Base-by-base conservation (phyloP, 1,139 yeast genomes). In the Sugiyamaella paludigena region DNA sequence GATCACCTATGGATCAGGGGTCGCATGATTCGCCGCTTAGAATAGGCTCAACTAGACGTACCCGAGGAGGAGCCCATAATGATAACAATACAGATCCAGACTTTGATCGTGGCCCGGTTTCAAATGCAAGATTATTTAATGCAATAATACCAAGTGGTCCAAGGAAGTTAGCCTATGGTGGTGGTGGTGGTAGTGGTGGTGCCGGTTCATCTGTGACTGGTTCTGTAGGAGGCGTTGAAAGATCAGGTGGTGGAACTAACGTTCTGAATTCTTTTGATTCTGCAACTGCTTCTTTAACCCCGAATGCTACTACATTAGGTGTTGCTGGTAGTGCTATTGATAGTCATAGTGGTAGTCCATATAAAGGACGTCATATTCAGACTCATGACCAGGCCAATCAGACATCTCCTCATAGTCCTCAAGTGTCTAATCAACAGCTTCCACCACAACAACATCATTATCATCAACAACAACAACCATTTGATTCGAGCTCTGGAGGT, bases 91-190 rank as follows among this genome's bases (percentile, higher is more conserved):
- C 46, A n/a, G 55, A 52, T 37, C 53, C 55, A 29, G 55, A 52
- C 33, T 51, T 51, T 34, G 52, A 51, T 33, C 41, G 55, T 11
- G 55, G 55, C 13, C 49, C 46, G 7, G 43, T 40, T 27, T 36
- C 40, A 15, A 43, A 39, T 16, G n/a, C 42, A 36, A 38, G 36
- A 33, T 37, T 49, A 44, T 49, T 49, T 27, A 42, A 49, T 34
- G 52, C 52, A 7, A 48, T 36, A 33, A 49, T 49, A 28, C 12
- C 39, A 15, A 34, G 15, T 11, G 19, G 33, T 19, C 32, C 34
- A 2, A 34, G 32, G n/a, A 19, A 31, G 34, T 19, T 19, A 19
- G 24, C 5, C 3, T 5, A 40, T 15, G 43, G 15, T 6, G 32
- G 34, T 15, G 33, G 26, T 9, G 27, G 27, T 6, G 13, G 4